Evolutionary conservation across 73 alveolate genomes (phyloP), one percentile per base, ranked within the genome.

Genomic region (Paramecium sexaurelia): DNA sequence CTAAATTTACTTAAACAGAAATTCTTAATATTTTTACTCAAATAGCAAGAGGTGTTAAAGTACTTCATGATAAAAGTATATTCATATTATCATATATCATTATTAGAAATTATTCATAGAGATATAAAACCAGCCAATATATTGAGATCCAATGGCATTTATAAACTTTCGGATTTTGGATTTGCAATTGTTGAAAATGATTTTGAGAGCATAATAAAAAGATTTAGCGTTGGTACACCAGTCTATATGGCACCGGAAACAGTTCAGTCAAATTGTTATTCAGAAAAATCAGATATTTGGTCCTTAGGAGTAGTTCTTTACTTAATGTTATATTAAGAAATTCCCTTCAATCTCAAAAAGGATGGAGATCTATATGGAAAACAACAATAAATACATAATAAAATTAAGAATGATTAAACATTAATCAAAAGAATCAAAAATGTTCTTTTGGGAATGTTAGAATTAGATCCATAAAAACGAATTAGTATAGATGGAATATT

Each of bases 241-340:
- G 43, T 92, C n/a, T 91, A 69, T 55, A 92, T 92, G 96, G 96
- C 96, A 19, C 96, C 96, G 6, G 96, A 92, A 29, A 84, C 87
- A n/a, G 40, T 92, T 26, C 55, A 78, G 29, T 45, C 32, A 7
- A 95, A 92, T 35, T 29, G 29, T 20, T 92, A 92, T 41, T 68
- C 93, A 27, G 92, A 68, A 45, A 92, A 92, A 82, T 92, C 96
- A 37, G 96, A 92, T 78, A 91, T 92, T 0, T 92, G 96, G 96
- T 32, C 90, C 0, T 24, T 78, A 24, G 90, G 90, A 7, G 51
- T 78, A 24, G 75, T 78, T 78, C 71, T 78, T 37, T 78, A 78
- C 35, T 78, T 29, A 10, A 78, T 78, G 90, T 22, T 78, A 22
- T 45, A 40, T 13, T 11, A 43, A 17, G 86, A 35, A 71, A 19